Conservation (phyloP, 441 rosid species). For the Pelargonium australe region DNA sequence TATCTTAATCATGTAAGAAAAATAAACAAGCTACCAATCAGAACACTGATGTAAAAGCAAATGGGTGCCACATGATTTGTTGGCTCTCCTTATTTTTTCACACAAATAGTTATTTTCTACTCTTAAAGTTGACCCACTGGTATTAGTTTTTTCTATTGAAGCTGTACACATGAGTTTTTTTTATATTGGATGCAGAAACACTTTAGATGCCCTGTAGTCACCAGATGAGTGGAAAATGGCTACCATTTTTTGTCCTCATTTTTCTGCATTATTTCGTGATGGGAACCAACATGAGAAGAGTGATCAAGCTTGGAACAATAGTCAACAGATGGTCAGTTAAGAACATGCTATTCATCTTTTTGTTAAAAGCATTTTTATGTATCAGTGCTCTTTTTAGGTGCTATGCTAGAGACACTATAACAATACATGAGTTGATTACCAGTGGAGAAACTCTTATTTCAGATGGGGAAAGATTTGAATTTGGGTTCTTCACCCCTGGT, state of each 20-base stretch:
- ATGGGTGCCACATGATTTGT: too few relatives aligned
- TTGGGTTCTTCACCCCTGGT: constrained; percentile 63
- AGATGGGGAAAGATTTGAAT: constrained; percentile 34
- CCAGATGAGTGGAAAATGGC: not conserved
- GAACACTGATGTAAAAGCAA: too few relatives aligned
- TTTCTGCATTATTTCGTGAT: not conserved
- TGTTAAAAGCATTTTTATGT: constrained; percentile 24
- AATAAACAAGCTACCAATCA: too few relatives aligned
- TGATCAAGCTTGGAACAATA: not conserved
- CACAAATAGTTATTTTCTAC: too few relatives aligned
- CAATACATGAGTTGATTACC: constrained; percentile 20
- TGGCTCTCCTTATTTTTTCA: too few relatives aligned
- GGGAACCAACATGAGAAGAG: not conserved
- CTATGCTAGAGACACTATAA: constrained; percentile 30
- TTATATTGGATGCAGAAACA: not conserved
- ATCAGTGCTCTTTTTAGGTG: constrained; percentile 22
- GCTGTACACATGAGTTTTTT: not conserved
- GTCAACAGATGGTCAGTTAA: constrained; percentile 1
- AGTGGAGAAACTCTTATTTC: constrained; percentile 43
- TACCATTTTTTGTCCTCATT: not conserved
- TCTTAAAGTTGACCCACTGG: too few relatives aligned
- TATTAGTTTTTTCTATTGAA: not conserved
- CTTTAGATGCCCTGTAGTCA: not conserved
- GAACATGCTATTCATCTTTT: constrained; percentile 7
- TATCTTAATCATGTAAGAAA: too few relatives aligned